Conservation (phyloP, 768 basidiomycete species). For the Ramaria sp. region DNA sequence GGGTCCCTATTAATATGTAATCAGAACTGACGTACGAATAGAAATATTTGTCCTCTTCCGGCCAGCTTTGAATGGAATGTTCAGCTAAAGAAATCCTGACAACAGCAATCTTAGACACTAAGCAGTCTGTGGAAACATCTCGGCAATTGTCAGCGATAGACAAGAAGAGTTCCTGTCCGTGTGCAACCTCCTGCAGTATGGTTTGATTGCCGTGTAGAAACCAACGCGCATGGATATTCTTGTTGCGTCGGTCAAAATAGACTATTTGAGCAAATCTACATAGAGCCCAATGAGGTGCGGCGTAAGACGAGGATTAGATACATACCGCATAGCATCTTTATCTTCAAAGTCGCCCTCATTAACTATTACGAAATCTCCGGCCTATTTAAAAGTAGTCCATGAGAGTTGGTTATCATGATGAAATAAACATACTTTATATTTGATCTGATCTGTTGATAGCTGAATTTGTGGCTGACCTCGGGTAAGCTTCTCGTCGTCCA, state of each 20-base stretch:
- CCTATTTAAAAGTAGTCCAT: slow-evolving; percentile 23
- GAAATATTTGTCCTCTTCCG: not conserved
- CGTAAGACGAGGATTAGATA: not conserved
- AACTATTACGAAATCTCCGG: slow-evolving; percentile 53
- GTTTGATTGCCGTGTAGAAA: slow-evolving; percentile 59
- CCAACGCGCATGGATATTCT: slow-evolving; percentile 60
- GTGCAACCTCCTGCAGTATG: slow-evolving; percentile 45
- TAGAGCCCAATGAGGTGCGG: slow-evolving; percentile 22
- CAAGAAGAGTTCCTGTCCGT: slow-evolving; percentile 58
- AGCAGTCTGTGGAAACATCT: slow-evolving; percentile 23
- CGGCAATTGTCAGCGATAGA: slow-evolving; percentile 39
- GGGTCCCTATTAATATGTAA: too few species aligned
- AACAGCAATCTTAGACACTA: slow-evolving; percentile 32
- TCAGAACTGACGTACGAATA: not conserved
- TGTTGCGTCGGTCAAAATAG: slow-evolving; percentile 33
- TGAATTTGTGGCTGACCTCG: not conserved
- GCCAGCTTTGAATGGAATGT: not conserved
- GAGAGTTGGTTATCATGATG: not conserved
- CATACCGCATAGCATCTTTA: slow-evolving; percentile 12
- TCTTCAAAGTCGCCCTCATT: slow-evolving; percentile 26
- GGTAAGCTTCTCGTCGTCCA: slow-evolving; percentile 30
- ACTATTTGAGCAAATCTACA: slow-evolving; percentile 61
- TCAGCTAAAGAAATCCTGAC: not conserved
- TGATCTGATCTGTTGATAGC: not conserved
- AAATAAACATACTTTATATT: not conserved